phyloP scores from a whole-genome alignment of 495 filamentous ascomycete genomes.

The Neurospora africana region DNA sequence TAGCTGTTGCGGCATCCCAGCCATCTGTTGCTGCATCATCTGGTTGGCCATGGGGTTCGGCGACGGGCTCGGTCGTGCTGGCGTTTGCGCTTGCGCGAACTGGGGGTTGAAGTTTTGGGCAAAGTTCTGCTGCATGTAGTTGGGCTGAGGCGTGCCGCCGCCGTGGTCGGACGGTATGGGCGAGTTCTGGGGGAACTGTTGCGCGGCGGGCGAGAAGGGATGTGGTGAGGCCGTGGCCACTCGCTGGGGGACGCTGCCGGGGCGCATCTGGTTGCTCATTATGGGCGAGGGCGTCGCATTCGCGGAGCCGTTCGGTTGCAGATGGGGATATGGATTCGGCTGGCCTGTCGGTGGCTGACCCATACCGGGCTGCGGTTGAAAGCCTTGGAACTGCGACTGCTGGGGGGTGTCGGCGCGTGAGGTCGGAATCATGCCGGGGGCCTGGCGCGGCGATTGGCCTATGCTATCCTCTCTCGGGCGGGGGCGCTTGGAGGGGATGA shows the following conservation, averaged over 20 bases:
- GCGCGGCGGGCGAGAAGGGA: constrained; percentile 74
- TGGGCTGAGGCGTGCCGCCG: constrained; percentile 69
- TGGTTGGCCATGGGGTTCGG: constrained; percentile 35
- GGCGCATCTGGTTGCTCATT: constrained; percentile 62
- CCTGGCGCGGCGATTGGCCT: constrained; percentile 69
- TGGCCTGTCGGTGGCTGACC: constrained; percentile 43
- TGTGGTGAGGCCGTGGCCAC: constrained; percentile 86
- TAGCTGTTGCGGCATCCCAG: constrained; percentile 27
- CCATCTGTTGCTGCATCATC: constrained; percentile 39
- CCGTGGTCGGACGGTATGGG: constrained; percentile 69
- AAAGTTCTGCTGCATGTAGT: constrained; percentile 48
- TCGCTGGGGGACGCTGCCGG: constrained; percentile 57
- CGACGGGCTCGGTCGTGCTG: constrained; percentile 37
- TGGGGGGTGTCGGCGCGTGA: constrained; percentile 92
- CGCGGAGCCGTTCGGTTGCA: constrained; percentile 68
- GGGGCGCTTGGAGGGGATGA: constrained; percentile 80
- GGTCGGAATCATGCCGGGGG: constrained; percentile 59
- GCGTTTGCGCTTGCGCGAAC: constrained; percentile 41
- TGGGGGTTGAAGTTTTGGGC: constrained; percentile 48
- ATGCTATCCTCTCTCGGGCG: constrained; percentile 76
- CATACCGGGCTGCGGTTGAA: constrained; percentile 44
- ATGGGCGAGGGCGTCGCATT: constrained; percentile 83
- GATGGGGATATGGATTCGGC: constrained; percentile 66
- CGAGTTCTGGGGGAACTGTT: constrained; percentile 68
- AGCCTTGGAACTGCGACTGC: constrained; percentile 53